phyloP scores from a whole-genome alignment of 1,139 yeast genomes.

The Protomyces inouyei region DNA sequence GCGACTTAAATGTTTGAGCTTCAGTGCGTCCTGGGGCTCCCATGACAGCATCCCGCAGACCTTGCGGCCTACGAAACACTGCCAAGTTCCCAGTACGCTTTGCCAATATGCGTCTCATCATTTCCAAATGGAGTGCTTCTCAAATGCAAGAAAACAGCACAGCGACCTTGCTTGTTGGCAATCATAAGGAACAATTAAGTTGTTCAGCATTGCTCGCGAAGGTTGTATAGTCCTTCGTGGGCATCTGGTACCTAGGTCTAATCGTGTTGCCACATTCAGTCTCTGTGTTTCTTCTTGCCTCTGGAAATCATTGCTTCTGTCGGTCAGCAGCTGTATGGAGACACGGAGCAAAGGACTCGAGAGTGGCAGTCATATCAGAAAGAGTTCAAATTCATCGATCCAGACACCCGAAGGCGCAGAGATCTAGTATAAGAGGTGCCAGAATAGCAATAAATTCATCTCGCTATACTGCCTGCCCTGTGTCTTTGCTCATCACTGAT shows the following conservation, averaged over 20 bases:
- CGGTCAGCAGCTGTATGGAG: neutral
- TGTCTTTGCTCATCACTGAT: neutral
- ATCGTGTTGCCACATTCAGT: neutral
- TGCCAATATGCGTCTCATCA: neutral
- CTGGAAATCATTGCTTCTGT: neutral
- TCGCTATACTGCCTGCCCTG: neutral
- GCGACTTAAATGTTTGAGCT: conserved; percentile 26
- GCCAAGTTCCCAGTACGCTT: neutral
- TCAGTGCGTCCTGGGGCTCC: conserved; percentile 24
- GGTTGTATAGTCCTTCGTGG: neutral
- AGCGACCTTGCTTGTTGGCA: neutral
- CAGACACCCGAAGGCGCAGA: neutral
- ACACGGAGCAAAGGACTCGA: neutral
- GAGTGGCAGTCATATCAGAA: neutral
- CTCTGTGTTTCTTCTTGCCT: neutral
- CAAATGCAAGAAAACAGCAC: neutral
- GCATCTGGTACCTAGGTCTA: neutral
- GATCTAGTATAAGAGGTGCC: conserved; percentile 1
- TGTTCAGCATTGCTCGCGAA: neutral
- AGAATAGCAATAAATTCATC: neutral
- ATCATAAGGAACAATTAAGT: neutral
- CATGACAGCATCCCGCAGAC: conserved; percentile 9
- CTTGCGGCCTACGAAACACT: neutral
- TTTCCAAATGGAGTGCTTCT: neutral
- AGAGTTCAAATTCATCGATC: neutral